Percentiles rank a stretch among this genome's conserved stretches.
phyloP scores from a whole-genome alignment of 1,284 basidiomycete species.

The Ganoderma leucocontextum region DNA sequence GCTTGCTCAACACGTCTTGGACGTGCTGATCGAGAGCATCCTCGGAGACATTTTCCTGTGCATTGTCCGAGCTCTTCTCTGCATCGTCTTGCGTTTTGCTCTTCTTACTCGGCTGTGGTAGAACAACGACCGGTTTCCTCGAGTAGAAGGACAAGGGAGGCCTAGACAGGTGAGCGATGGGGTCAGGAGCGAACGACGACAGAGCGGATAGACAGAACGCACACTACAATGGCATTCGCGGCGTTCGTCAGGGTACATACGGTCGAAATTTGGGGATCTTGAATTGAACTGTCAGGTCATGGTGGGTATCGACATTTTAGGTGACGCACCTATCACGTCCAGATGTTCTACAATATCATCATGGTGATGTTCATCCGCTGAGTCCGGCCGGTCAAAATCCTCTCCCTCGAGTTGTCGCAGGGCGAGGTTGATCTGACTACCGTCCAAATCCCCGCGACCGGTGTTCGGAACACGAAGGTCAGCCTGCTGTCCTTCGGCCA shows the following conservation, averaged over 20 bases:
- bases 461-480: slow-evolving; percentile 42
- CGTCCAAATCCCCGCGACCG: slow-evolving; percentile 48
- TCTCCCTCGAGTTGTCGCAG: slow-evolving; percentile 30
- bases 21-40: slow-evolving; percentile 84
- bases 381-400: slow-evolving; percentile 21
- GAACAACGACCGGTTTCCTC: slow-evolving; percentile 69
- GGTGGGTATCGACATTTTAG: no score
- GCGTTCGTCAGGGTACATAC: slow-evolving; percentile 79
- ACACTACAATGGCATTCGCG: slow-evolving; percentile 82
- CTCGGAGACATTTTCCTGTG: slow-evolving; percentile 44
- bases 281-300: slow-evolving; percentile 7
- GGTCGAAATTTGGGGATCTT: slow-evolving; percentile 77
- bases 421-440: slow-evolving; percentile 44
- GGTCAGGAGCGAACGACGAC: not conserved
- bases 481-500: slow-evolving; percentile 43
- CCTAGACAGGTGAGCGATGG: slow-evolving; percentile 42
- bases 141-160: slow-evolving; percentile 76
- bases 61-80: slow-evolving; percentile 43
- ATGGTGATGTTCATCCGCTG: slow-evolving; percentile 55
- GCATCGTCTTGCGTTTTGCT: slow-evolving; percentile 35
- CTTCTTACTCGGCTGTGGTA: slow-evolving; percentile 47
- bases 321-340: slow-evolving; percentile 72
- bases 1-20: slow-evolving; percentile 75
- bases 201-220: slow-evolving; percentile 20
- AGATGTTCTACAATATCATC: slow-evolving; percentile 81